Evolutionary conservation across 2,329 filamentous ascomycete species (phyloP).

Genomic region (Podosphaera xanthii): DNA sequence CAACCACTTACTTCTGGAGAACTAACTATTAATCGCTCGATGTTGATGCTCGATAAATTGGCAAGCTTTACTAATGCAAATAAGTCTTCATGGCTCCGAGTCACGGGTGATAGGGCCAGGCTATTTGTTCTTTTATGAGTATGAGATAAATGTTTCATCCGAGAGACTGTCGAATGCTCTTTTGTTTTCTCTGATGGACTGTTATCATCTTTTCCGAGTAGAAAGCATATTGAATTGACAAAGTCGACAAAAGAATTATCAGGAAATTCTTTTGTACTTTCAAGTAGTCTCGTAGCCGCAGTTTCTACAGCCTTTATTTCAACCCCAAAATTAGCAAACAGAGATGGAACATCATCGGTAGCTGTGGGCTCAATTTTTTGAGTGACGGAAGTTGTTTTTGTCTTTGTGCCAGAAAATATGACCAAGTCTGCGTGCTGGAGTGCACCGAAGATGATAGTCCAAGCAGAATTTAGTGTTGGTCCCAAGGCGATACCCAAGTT

Average conservation of each 20-base stretch:
- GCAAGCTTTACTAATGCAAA: slow-evolving; percentile 53
- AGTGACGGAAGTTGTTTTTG: slow-evolving; percentile 27
- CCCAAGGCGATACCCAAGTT: slow-evolving; percentile 89
- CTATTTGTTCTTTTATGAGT: slow-evolving; percentile 20
- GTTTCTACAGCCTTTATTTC: slow-evolving; percentile 79
- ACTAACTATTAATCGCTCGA: slow-evolving; percentile 48
- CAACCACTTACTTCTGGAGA: slow-evolving; percentile 51
- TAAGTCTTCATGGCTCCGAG: slow-evolving; percentile 36
- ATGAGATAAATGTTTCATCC: slow-evolving; percentile 9
- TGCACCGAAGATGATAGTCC: slow-evolving; percentile 80
- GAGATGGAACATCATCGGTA: slow-evolving; percentile 12
- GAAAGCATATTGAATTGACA: slow-evolving; percentile 47
- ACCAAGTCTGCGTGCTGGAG: slow-evolving; percentile 84
- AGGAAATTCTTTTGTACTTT: slow-evolving; percentile 80
- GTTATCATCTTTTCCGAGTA: slow-evolving; percentile 27
- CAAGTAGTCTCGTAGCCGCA: slow-evolving; percentile 65
- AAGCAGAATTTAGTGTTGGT: slow-evolving; percentile 62
- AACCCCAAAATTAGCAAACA: slow-evolving; percentile 44
- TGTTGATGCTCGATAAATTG: slow-evolving; percentile 50
- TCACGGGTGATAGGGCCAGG: slow-evolving; percentile 23
- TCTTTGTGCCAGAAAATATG: slow-evolving; percentile 34
- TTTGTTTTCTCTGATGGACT: background rate
- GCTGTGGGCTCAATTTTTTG: slow-evolving; percentile 23
- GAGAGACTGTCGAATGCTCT: slow-evolving; percentile 10
- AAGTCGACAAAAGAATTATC: slow-evolving; percentile 62